Percentiles rank a stretch among this genome's conserved stretches.
Evolutionary conservation across 805 yeast genomes (phyloP).

Genomic region (Ogataea methylovora): DNA sequence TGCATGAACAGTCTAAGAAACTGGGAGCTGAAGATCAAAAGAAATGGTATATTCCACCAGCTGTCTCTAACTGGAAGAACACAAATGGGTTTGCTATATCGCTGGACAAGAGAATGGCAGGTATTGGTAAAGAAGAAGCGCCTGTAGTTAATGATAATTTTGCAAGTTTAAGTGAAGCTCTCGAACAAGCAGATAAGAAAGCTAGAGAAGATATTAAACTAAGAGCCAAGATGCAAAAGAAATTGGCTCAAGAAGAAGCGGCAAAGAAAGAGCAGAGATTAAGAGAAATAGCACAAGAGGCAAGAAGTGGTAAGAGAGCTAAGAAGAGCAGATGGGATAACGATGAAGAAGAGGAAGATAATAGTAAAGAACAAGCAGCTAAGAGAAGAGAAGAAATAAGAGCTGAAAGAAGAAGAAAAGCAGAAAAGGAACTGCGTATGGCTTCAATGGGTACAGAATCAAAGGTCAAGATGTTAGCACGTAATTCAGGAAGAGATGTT

Average conservation of each 20-base stretch:
- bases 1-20: constrained; percentile 48
- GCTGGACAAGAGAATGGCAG: constrained; percentile 67
- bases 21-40: constrained; percentile 66
- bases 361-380: constrained; percentile 13
- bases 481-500: constrained; percentile 41
- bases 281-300: constrained; percentile 40
- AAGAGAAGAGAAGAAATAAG: constrained; percentile 31
- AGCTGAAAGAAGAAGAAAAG: constrained; percentile 36
- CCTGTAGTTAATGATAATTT: constrained; percentile 48
- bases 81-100: constrained; percentile 83
- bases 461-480: constrained; percentile 34
- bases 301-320: constrained; percentile 29
- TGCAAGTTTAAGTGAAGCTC: constrained; percentile 59
- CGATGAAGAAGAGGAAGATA: constrained; percentile 6
- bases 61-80: constrained; percentile 93
- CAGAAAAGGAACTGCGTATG: constrained; percentile 38
- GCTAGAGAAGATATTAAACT: constrained; percentile 50
- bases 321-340: constrained; percentile 10
- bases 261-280: constrained; percentile 44
- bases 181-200: constrained; percentile 57
- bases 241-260: constrained; percentile 42
- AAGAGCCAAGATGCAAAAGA: constrained; percentile 41
- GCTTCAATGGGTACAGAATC: constrained; percentile 38
- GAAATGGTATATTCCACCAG: constrained; percentile 84
- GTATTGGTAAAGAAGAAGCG: constrained; percentile 32